A percentile compares a stretch with the other conserved stretches of the same genome.
phyloP scores from a whole-genome alignment of 305 asterid genomes.

The Solanum chacoense region DNA sequence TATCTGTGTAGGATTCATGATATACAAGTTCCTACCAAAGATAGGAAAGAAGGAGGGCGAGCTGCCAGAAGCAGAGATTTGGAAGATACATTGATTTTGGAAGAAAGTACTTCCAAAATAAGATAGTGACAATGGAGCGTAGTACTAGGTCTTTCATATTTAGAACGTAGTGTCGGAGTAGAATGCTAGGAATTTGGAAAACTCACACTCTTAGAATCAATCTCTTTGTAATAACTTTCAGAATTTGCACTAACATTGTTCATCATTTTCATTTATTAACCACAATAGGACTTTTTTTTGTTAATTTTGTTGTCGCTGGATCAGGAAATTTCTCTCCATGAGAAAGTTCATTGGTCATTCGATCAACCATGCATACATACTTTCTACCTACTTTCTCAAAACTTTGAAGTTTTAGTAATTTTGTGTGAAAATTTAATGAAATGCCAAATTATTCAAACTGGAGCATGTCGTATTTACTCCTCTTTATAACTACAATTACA shows the following conservation, averaged over 20 bases:
- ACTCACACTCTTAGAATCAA: no score
- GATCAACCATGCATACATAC: not conserved
- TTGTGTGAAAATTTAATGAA: not conserved
- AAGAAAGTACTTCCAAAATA: no score
- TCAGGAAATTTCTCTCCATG: not conserved
- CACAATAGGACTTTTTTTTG: not conserved
- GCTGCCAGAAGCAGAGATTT: no score
- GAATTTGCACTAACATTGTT: not conserved
- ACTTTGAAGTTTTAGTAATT: not conserved
- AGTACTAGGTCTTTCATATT: no score
- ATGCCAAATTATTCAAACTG: not conserved
- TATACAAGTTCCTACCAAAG: no score
- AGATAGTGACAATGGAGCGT: no score
- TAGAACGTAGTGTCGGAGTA: no score
- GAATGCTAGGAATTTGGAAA: no score
- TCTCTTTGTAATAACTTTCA: not conserved
- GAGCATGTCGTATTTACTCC: not conserved
- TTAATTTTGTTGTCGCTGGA: not conserved
- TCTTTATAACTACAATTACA: not conserved
- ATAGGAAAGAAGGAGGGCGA: no score
- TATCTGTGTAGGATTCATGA: no score
- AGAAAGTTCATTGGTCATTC: not conserved
- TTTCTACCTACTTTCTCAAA: not conserved
- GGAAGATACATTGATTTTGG: no score
- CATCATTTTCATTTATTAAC: not conserved